Percentiles rank a stretch among this genome's conserved stretches.
Evolutionary conservation across 2,329 filamentous ascomycete genomes (phyloP).

Genomic region (Cryphonectria japonica): DNA sequence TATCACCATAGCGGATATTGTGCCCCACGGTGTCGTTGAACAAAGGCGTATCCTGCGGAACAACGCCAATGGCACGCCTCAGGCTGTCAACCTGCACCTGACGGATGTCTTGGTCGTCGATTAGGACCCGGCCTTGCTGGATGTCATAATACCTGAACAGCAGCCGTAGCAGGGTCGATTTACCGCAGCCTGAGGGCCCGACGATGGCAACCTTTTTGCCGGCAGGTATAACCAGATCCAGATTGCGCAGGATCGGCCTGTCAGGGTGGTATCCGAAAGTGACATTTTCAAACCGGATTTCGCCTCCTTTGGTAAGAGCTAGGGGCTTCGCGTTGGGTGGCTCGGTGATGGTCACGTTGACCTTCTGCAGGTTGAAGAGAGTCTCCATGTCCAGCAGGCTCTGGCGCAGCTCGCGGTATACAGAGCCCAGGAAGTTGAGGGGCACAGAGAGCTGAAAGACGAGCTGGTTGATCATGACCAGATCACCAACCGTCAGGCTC

Average conservation of each 20-base stretch:
- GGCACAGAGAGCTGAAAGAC: constrained; percentile 98
- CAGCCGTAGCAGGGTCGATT: constrained; percentile 88
- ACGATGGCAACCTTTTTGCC: constrained; percentile 97
- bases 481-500: constrained; percentile 84
- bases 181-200: constrained; percentile 92
- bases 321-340: constrained; percentile 74
- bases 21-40: constrained; percentile 97
- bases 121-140: constrained; percentile 80
- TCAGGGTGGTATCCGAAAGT: constrained; percentile 90
- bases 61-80: constrained; percentile 85
- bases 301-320: constrained; percentile 73
- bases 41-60: constrained; percentile 93
- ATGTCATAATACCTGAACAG: constrained; percentile 95
- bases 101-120: constrained; percentile 91
- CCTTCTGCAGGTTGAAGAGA: constrained; percentile 94
- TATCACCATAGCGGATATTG: constrained; percentile 90
- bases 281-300: constrained; percentile 91
- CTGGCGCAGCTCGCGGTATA: constrained; percentile 94
- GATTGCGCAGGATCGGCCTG: constrained; percentile 82
- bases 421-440: constrained; percentile 96
- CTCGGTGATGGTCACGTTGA: constrained; percentile 87
- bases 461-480: constrained; percentile 98
- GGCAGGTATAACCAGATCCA: constrained; percentile 87
- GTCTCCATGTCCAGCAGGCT: constrained; percentile 98
- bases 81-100: constrained; percentile 82